Base-by-base conservation (phyloP, 208 protist genomes). In the Leishmania turanica region DNA sequence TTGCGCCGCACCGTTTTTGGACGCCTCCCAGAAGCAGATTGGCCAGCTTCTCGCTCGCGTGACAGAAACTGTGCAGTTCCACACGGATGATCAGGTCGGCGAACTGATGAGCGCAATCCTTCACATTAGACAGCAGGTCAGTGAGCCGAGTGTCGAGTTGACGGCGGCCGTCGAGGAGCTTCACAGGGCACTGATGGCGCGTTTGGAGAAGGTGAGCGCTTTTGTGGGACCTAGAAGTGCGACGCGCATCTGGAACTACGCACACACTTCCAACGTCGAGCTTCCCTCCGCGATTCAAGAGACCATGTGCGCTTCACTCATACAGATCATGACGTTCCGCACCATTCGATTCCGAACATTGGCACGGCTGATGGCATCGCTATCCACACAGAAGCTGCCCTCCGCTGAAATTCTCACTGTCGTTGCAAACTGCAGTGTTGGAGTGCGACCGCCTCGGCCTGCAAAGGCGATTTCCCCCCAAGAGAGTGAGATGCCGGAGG, bases 51-150 rank as follows among this genome's bases (percentile, higher is more conserved):
- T 96, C 70, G 34, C 81, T 7, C 90, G 92, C 24, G 87, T 87
- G 34, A 90, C 89, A 77, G 86, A 64, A 40, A 94, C 91, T 60
- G 87, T 80, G 8, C 74, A 86, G 42, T 97, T 96, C 75, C 90
- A 95, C 82, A 92, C 82, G 34, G 89, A 93, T 68, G 87, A 89
- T n/a, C 88, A 97, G 62, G 77, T 97, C 37, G 90, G 77, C 1
- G 86, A 90, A 1, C 66, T 96, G 62, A 83, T 96, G 47, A 81
- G 68, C 3, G 75, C 85, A 13, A 72, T 95, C 15, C 31, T 58
- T 37, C 53, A 45, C n/a, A 83, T 93, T 42, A 79, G 84, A 37
- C 72, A 79, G 56, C 49, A 40, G 19, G 42, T 85, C 42, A 53
- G 66, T 9, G 76, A 73, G 3, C 82, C 86, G 6, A 78, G 75